Percentiles rank a stretch among this genome's conserved stretches.
Conservation (phyloP, 1,139 yeast genomes). For the Yamadazyma spencermartinsiae region DNA sequence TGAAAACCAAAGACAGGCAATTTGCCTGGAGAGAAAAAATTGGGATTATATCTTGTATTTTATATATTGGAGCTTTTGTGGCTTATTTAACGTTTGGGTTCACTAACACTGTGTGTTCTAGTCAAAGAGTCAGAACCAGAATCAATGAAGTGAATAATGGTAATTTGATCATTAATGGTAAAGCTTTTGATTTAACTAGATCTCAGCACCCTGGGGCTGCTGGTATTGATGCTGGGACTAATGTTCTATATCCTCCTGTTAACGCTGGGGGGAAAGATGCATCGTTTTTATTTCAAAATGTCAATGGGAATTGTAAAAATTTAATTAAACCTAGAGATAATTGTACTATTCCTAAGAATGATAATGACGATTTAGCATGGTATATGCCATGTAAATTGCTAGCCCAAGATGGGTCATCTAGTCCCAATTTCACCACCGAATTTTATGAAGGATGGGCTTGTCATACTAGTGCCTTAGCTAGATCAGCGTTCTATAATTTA, state of each 20-base stretch:
- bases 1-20: slow-evolving; percentile 77
- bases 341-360: slow-evolving; percentile 67
- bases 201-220: slow-evolving; percentile 81
- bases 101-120: slow-evolving; percentile 78
- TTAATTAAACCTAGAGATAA: slow-evolving; percentile 72
- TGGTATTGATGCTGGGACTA: slow-evolving; percentile 68
- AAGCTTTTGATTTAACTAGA: slow-evolving; percentile 67
- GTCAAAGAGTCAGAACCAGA: slow-evolving; percentile 50
- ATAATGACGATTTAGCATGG: slow-evolving; percentile 77
- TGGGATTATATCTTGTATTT: slow-evolving; percentile 74
- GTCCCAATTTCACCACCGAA: slow-evolving; percentile 59
- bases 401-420: slow-evolving; percentile 67
- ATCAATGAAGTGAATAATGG: slow-evolving; percentile 59
- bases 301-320: slow-evolving; percentile 88
- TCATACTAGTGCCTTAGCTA: slow-evolving; percentile 72
- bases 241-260: slow-evolving; percentile 77
- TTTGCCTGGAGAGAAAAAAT: slow-evolving; percentile 97
- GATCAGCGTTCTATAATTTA: slow-evolving; percentile 65
- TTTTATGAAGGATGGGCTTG: slow-evolving; percentile 88
- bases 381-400: slow-evolving; percentile 89
- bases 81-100: slow-evolving; percentile 92
- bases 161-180: slow-evolving; percentile 77
- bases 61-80: slow-evolving; percentile 72
- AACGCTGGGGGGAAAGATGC: slow-evolving; percentile 92
- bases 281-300: slow-evolving; percentile 88